phyloP scores from a whole-genome alignment of 495 filamentous ascomycete species.

The Aspergillus saccharolyticus region DNA sequence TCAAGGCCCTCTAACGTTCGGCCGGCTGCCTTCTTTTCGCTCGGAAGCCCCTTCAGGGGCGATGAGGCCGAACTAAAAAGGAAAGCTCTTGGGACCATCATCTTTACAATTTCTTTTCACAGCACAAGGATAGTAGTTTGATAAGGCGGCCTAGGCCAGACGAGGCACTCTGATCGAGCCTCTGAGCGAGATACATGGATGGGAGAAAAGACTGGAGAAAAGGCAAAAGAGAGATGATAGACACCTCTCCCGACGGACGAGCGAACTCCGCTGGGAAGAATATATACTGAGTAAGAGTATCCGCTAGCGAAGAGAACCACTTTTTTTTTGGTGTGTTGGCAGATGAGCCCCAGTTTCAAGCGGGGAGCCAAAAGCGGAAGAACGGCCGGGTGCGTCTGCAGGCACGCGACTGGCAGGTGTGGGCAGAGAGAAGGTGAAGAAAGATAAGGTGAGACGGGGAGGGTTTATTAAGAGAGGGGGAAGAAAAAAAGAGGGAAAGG shows the following conservation, averaged over 20 bases:
- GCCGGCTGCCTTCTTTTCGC: conserved; percentile 11
- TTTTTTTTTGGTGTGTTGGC: conserved; percentile 18
- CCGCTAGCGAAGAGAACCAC: conserved; percentile 3
- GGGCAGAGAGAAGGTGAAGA: background rate
- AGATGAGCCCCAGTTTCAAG: conserved; percentile 5
- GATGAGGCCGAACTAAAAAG: conserved; percentile 32
- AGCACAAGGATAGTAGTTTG: conserved; percentile 7
- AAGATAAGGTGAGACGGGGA: too few species aligned
- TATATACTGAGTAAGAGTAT: background rate
- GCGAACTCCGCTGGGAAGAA: conserved; percentile 2
- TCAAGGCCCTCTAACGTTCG: conserved; percentile 13
- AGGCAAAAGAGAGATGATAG: background rate
- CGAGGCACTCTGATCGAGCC: conserved; percentile 46
- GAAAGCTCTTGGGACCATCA: conserved; percentile 48
- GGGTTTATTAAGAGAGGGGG: too few species aligned
- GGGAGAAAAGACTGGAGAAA: conserved; percentile 6
- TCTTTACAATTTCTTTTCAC: conserved; percentile 14
- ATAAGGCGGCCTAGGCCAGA: conserved; percentile 29
- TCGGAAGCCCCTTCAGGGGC: conserved; percentile 16
- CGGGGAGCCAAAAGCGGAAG: conserved; percentile 19
- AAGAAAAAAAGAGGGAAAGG: background rate
- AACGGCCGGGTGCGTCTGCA: conserved; percentile 23
- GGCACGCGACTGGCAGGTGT: conserved; percentile 26
- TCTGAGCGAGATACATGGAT: conserved; percentile 47
- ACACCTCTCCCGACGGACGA: conserved; percentile 2